phyloP scores from a whole-genome alignment of 2,329 filamentous ascomycete genomes.

The Botrytis hyacinthi region DNA sequence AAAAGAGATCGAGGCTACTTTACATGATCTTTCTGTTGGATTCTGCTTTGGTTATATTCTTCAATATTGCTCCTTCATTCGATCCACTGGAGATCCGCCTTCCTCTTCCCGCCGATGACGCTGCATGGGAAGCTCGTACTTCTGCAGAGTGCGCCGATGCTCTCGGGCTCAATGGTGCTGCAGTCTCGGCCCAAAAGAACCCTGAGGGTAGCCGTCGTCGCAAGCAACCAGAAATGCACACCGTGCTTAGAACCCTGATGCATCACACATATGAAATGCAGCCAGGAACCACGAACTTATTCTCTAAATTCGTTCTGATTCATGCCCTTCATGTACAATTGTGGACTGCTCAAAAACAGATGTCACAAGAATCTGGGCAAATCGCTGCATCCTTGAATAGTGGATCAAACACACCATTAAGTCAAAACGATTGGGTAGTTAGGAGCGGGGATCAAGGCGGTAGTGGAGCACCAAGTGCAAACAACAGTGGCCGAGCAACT shows the following conservation, averaged over 20 bases:
- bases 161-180: slow-evolving; percentile 59
- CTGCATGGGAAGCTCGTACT: slow-evolving; percentile 66
- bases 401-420: slow-evolving; percentile 54
- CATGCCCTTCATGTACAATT: slow-evolving; percentile 67
- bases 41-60: slow-evolving; percentile 65
- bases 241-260: slow-evolving; percentile 60
- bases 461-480: slow-evolving; percentile 46
- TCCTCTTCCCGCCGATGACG: slow-evolving; percentile 71
- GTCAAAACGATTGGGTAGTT: slow-evolving; percentile 57
- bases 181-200: slow-evolving; percentile 55
- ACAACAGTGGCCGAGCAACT: slow-evolving; percentile 47
- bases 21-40: slow-evolving; percentile 65
- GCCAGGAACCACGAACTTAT: slow-evolving; percentile 66
- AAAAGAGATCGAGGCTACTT: slow-evolving; percentile 64
- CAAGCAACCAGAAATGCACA: slow-evolving; percentile 63
- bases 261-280: slow-evolving; percentile 58
- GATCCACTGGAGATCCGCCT: slow-evolving; percentile 63
- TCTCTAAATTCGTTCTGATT: slow-evolving; percentile 71
- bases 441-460: slow-evolving; percentile 43
- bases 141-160: slow-evolving; percentile 61
- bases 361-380: slow-evolving; percentile 37
- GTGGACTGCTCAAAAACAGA: slow-evolving; percentile 48
- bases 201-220: slow-evolving; percentile 59
- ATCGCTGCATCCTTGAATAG: slow-evolving; percentile 36
- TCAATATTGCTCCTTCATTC: slow-evolving; percentile 64